These are phyloP conservation scores for Hemerocallis citrina DNA, from an alignment of 106 monocot genomes.

Conservation along the genomic window DNA sequence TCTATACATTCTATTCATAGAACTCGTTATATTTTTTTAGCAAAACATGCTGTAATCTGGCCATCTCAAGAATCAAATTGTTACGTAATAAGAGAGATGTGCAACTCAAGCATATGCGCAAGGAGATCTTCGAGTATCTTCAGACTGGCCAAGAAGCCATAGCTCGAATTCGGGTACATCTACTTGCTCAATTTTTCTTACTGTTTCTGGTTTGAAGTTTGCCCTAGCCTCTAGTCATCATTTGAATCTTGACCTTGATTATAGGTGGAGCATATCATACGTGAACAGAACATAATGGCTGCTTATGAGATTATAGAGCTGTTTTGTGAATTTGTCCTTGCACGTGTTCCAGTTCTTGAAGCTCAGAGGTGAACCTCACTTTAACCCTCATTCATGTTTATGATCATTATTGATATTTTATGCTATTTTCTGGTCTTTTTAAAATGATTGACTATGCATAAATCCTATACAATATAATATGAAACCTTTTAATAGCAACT, in stretches of 20 bases:
- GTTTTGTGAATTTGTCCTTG: conserved; percentile 94
- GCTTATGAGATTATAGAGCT: conserved; percentile 92
- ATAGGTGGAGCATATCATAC: conserved; percentile 93
- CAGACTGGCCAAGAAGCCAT: conserved; percentile 87
- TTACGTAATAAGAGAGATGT: conserved; percentile 81
- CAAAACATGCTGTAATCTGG: conserved; percentile 88
- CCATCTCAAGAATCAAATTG: conserved; percentile 86
- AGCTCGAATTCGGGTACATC: conserved; percentile 76
- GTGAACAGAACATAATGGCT: conserved; percentile 77
- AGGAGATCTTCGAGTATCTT: conserved; percentile 83
- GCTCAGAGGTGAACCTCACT: conserved; percentile 45
- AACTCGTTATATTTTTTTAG: conserved; percentile 22
- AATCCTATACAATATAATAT: too few relatives aligned
- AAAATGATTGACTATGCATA: too few relatives aligned
- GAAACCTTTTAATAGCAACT: too few relatives aligned
- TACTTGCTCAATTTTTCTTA: background rate
- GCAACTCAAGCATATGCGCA: conserved; percentile 73
- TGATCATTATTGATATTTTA: too few relatives aligned
- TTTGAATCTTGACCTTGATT: conserved; percentile 4
- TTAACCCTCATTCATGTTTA: background rate
- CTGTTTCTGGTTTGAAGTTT: background rate
- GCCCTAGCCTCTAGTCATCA: conserved; percentile 1
- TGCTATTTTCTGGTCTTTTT: too few relatives aligned
- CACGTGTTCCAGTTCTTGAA: conserved; percentile 90
- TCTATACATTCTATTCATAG: too few relatives aligned